Conservation (phyloP, 164 flowering plant species). For the Buxus sempervirens region DNA sequence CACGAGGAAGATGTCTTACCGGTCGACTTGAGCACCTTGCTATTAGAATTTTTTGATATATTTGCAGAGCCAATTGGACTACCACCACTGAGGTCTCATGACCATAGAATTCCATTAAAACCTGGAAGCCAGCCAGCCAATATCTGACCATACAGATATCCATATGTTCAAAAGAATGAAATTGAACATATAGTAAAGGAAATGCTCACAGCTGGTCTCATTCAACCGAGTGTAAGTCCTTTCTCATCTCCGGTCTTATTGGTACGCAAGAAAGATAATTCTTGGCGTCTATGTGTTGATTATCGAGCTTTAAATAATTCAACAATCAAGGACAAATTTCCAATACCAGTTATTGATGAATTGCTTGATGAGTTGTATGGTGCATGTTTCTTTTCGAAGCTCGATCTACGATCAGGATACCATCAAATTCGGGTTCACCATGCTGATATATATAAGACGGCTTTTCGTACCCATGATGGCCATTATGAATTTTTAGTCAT, state of each 20-base stretch:
- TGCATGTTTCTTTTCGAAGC: slow-evolving; percentile 2
- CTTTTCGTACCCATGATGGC: slow-evolving; percentile 4
- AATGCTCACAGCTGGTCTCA: slow-evolving; percentile 3
- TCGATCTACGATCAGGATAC: slow-evolving; percentile 7
- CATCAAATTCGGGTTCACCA: background rate
- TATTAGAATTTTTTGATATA: background rate
- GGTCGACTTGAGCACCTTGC: background rate
- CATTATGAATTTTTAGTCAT: slow-evolving; percentile 8
- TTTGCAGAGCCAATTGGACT: slow-evolving; percentile 2
- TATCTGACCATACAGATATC: slow-evolving; percentile 3
- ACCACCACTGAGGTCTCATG: slow-evolving; percentile 10
- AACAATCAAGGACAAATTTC: slow-evolving; percentile 10
- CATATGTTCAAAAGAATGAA: slow-evolving; percentile 3
- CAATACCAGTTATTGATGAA: slow-evolving; percentile 11
- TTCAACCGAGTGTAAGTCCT: slow-evolving; percentile 5
- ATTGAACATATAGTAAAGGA: slow-evolving; percentile 5
- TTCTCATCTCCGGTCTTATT: slow-evolving; percentile 9
- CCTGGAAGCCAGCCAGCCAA: background rate
- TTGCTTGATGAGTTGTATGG: slow-evolving; percentile 8
- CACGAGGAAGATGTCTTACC: background rate
- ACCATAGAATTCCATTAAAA: slow-evolving; percentile 4
- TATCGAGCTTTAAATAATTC: slow-evolving; percentile 3
- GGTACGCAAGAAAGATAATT: slow-evolving; percentile 9
- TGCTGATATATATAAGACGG: background rate
- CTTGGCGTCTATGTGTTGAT: slow-evolving; percentile 10